Evolutionary conservation across 352 stramenopile species (phyloP), one percentile per base, ranked within the genome.

Genomic region (Phytophthora agathidicida): DNA sequence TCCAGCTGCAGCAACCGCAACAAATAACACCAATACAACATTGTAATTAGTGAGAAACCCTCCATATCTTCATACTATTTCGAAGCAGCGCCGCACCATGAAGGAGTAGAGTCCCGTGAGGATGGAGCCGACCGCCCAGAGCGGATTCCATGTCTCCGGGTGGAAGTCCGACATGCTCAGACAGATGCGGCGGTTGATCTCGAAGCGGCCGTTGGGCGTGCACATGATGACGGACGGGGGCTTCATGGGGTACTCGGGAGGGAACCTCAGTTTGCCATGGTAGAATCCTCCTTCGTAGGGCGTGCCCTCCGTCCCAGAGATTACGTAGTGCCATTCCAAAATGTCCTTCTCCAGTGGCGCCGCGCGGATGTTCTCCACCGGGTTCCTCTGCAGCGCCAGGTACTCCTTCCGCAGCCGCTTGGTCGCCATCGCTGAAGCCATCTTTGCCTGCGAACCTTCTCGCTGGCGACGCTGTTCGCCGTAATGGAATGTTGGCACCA

Each of bases 91-190:
- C 38, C 71, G 60, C 30, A 89, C 81, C 90, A 98, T 97, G 79
- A 99, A 99, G 8, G 90, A 98, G 63, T 97, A 97, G 14, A 98
- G 71, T 2, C 94, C 96, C 26, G 87, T 97, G 48, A 99, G 77
- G 67, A 99, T 98, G 20, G 93, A 98, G 37, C 77, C 84, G 22
- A 98, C 90, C n/a, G 80, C 88, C 94, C 94, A 98, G 65, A 98
- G 92, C 24, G 96, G 96, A 75, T 98, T 98, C 96, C 96, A 98
- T 4, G 84, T 96, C 73, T 98, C 93, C 5, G 92, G 92, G 63
- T 98, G 94, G 63, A 96, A 98, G 73, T 98, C 94, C 39, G 86
- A 97, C 93, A 98, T 98, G 50, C 75, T 94, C 14, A 98, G 62
- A 68, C 96, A 98, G 39, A 98, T 83, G 24, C 92, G 77, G 31